Evolutionary conservation across 1,139 yeast species (phyloP).

Genomic region (Taphrina confusa): DNA sequence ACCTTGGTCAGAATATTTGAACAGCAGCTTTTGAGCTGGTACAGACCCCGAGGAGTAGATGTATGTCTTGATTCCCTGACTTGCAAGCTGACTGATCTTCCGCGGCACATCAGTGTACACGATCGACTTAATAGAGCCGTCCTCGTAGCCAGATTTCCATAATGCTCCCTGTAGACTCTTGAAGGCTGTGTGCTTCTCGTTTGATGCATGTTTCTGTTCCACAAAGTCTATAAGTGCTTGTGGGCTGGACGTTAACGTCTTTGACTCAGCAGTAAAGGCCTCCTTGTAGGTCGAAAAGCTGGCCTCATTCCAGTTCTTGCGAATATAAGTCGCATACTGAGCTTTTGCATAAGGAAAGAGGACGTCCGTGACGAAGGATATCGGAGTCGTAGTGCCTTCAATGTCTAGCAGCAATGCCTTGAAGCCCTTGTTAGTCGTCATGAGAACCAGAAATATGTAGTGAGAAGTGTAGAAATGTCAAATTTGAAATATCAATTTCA

Average conservation of each 20-base stretch:
- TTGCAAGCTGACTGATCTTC: slow-evolving; percentile 49
- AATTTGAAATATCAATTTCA: too few relatives aligned
- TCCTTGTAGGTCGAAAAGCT: slow-evolving; percentile 49
- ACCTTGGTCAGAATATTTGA: slow-evolving; percentile 58
- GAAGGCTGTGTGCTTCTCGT: slow-evolving; percentile 74
- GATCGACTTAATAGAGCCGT: slow-evolving; percentile 76
- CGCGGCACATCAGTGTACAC: slow-evolving; percentile 70
- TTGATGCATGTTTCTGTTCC: slow-evolving; percentile 58
- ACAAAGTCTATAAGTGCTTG: slow-evolving; percentile 53
- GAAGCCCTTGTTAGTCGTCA: neutral
- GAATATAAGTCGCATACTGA: slow-evolving; percentile 41
- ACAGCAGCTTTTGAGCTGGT: slow-evolving; percentile 77
- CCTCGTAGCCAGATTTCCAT: slow-evolving; percentile 77
- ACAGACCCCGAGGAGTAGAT: slow-evolving; percentile 93
- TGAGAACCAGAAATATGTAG: too few relatives aligned
- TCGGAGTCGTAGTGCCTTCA: slow-evolving; percentile 81
- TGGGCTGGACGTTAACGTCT: slow-evolving; percentile 44
- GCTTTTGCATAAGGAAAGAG: slow-evolving; percentile 50
- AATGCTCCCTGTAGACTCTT: slow-evolving; percentile 80
- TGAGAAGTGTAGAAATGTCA: too few relatives aligned
- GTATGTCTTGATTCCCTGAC: slow-evolving; percentile 51
- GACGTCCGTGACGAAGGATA: slow-evolving; percentile 57
- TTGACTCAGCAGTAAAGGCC: slow-evolving; percentile 43
- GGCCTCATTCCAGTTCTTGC: slow-evolving; percentile 37
- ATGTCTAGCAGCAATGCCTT: slow-evolving; percentile 54